Evolutionary conservation across 768 basidiomycete species (phyloP).

Genomic region (Suillus subalutaceus): DNA sequence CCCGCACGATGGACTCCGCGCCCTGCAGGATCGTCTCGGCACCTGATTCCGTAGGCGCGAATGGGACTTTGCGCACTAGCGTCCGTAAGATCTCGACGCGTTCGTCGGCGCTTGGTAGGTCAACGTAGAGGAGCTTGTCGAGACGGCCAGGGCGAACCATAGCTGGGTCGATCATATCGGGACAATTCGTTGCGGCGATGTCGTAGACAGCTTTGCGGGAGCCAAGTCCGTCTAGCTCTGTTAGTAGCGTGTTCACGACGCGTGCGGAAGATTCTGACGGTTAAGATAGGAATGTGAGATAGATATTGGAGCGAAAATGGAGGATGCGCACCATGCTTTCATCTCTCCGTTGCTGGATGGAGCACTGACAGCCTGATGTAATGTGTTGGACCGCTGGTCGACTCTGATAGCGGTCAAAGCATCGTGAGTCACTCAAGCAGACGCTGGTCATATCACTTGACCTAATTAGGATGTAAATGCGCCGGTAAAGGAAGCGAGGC

Average conservation of each 20-base stretch:
- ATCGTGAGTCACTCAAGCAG: too few species aligned
- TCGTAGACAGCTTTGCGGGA: constrained; percentile 87
- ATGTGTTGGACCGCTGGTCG: too few species aligned
- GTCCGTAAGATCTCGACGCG: constrained; percentile 85
- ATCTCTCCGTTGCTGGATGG: too few species aligned
- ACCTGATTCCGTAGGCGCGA: constrained; percentile 40
- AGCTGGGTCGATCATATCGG: constrained; percentile 97
- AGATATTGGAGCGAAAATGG: background rate
- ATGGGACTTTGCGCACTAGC: constrained; percentile 69
- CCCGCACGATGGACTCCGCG: constrained; percentile 52
- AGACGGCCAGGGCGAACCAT: constrained; percentile 71
- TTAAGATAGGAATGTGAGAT: constrained; percentile 2
- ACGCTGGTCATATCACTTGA: too few species aligned
- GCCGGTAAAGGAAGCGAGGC: too few species aligned
- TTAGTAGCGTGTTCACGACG: constrained; percentile 89
- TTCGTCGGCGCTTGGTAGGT: constrained; percentile 96
- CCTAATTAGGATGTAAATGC: too few species aligned
- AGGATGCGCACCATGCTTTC: constrained; percentile 72
- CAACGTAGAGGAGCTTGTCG: constrained; percentile 94
- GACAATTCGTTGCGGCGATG: constrained; percentile 92
- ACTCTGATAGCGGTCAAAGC: too few species aligned
- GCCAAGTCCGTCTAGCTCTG: constrained; percentile 92
- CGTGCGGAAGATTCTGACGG: constrained; percentile 93
- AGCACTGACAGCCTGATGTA: too few species aligned
- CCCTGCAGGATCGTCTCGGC: constrained; percentile 20